A percentile compares a stretch with the other conserved stretches of the same genome.
These are phyloP conservation scores for Melampsora larici-populina DNA, from an alignment of 1,284 basidiomycete genomes.

Conservation along the genomic window DNA sequence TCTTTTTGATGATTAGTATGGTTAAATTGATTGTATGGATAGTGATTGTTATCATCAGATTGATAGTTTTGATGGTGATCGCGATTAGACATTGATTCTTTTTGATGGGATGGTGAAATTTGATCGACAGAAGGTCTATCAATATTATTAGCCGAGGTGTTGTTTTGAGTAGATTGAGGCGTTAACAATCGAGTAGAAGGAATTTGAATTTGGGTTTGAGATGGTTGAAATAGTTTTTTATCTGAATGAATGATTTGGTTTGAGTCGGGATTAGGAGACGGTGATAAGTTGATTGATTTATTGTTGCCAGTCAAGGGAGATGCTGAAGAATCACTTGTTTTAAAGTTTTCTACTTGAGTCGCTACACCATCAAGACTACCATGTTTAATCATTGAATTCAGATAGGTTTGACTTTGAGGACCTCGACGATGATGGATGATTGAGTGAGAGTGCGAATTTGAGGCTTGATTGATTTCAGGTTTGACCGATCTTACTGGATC, in stretches of 20 bases:
- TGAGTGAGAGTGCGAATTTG: too few species aligned
- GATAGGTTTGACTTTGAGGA: too few species aligned
- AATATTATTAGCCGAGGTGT: neutral
- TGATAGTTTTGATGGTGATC: neutral
- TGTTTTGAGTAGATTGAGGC: neutral
- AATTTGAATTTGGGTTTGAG: neutral
- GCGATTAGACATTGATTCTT: too few species aligned
- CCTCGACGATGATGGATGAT: too few species aligned
- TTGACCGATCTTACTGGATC: too few species aligned
- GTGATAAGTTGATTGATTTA: neutral
- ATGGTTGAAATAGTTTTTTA: slow-evolving; percentile 7
- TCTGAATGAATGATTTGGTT: neutral
- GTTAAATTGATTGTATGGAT: neutral
- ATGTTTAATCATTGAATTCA: too few species aligned
- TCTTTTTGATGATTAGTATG: neutral
- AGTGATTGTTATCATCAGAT: neutral
- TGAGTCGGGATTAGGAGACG: neutral
- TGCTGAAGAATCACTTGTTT: too few species aligned
- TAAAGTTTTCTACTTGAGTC: too few species aligned
- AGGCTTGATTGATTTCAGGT: too few species aligned
- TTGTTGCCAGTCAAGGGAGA: neutral
- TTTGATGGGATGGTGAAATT: too few species aligned
- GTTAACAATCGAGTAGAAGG: neutral
- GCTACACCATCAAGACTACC: too few species aligned
- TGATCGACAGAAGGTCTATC: too few species aligned